A percentile compares a stretch with the other conserved stretches of the same genome.
Conservation (phyloP, 2,329 filamentous ascomycete genomes). For the Arthrobotrys sphaeroides region DNA sequence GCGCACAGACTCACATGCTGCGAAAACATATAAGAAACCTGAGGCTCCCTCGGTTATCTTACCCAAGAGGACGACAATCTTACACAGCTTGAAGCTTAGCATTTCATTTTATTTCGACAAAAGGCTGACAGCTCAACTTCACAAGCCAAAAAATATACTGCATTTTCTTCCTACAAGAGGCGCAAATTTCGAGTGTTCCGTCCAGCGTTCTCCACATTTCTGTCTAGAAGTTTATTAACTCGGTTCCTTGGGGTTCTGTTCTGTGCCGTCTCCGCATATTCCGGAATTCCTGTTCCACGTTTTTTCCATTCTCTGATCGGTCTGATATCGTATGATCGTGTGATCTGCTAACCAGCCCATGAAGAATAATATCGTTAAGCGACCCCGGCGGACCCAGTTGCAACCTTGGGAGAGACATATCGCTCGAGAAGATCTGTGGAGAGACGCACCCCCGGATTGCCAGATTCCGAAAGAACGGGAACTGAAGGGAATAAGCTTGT, state of each 20-base stretch:
- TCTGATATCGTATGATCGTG: constrained; percentile 18
- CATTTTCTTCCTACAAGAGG: background rate
- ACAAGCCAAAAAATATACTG: background rate
- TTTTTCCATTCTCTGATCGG: background rate
- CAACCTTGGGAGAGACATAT: background rate
- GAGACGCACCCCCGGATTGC: constrained; percentile 40
- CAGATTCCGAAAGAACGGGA: constrained; percentile 1
- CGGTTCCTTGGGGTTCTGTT: background rate
- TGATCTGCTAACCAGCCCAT: background rate
- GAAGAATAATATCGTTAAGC: background rate
- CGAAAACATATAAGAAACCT: constrained; percentile 12
- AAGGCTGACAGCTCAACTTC: background rate
- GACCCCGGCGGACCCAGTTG: background rate
- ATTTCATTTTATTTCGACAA: constrained; percentile 15
- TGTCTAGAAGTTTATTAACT: background rate
- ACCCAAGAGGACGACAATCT: background rate
- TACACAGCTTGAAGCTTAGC: constrained; percentile 5
- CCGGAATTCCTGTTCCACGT: background rate
- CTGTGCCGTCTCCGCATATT: constrained; percentile 5
- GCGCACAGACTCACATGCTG: constrained; percentile 52
- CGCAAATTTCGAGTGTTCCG: too few species aligned
- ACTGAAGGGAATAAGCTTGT: background rate
- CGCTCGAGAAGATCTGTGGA: constrained; percentile 12
- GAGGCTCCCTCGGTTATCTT: constrained; percentile 51
- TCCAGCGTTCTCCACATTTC: background rate